Conservation (phyloP, 2,329 filamentous ascomycete genomes). For the Cytospora piceae region DNA sequence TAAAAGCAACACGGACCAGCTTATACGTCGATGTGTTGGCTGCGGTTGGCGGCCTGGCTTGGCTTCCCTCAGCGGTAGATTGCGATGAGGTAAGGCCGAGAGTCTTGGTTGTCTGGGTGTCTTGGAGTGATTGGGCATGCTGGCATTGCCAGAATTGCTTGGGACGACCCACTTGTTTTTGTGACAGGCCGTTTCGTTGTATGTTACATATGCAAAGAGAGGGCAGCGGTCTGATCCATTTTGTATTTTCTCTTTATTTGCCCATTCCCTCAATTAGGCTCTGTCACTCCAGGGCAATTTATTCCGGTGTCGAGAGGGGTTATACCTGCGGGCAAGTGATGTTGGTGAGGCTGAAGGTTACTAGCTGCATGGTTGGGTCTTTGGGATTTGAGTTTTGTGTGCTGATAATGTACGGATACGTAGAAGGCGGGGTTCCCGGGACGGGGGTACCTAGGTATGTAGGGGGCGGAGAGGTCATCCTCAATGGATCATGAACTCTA, state of each 20-base stretch:
- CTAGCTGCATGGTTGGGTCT: neutral
- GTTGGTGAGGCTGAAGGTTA: neutral
- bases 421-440: neutral
- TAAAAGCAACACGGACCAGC: neutral
- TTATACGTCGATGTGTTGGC: neutral
- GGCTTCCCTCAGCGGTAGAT: neutral
- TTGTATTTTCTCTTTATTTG: neutral
- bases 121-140: neutral
- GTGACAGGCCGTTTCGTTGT: neutral
- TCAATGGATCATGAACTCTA: neutral
- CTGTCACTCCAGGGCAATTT: neutral
- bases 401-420: neutral
- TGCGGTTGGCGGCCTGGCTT: neutral
- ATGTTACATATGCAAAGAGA: neutral
- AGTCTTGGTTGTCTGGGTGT: neutral
- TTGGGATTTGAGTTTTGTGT: neutral
- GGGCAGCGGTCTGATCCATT: neutral
- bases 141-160: neutral
- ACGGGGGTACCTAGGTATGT: neutral
- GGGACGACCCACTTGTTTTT: neutral
- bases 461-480: neutral
- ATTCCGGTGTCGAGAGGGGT: no score
- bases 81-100: conserved; percentile 24
- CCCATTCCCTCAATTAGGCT: neutral
- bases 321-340: neutral